These are phyloP conservation scores for Petasospora rhodanensis DNA, from an alignment of 1,139 yeast species.

Conservation along the genomic window DNA sequence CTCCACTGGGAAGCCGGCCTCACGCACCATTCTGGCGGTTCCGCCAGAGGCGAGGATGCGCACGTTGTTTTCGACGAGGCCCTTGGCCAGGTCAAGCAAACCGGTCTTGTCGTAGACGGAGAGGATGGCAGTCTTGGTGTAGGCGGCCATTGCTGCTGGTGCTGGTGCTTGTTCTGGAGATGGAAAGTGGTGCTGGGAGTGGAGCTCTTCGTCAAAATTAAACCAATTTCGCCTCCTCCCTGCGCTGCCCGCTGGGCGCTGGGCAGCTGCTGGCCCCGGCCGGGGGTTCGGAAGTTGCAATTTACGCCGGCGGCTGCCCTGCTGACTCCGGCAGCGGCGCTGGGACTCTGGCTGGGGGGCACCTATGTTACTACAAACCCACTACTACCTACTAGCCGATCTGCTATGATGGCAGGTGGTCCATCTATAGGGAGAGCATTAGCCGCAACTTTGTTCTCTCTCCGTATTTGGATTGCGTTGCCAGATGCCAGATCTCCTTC, in stretches of 20 bases:
- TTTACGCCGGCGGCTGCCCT: no score
- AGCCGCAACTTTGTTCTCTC: no score
- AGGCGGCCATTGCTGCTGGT: constrained; percentile 26
- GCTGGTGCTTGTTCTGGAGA: neutral
- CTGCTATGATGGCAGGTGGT: no score
- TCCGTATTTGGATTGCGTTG: no score
- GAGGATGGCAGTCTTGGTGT: constrained; percentile 82
- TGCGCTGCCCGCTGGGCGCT: no score
- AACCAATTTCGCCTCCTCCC: constrained; percentile 13
- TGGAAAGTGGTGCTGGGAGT: constrained; percentile 1
- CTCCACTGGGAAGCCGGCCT: constrained; percentile 96
- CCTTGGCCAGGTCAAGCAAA: constrained; percentile 90
- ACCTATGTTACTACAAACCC: no score
- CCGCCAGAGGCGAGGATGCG: constrained; percentile 97
- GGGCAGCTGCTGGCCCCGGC: neutral
- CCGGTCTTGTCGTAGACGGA: constrained; percentile 98
- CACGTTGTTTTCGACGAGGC: constrained; percentile 81
- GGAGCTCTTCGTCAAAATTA: constrained; percentile 12
- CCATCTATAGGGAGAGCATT: no score
- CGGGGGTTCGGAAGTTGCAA: neutral
- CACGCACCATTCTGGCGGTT: constrained; percentile 89
- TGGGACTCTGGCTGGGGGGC: no score
- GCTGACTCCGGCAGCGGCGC: no score
- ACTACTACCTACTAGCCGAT: no score
- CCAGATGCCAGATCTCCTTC: no score